phyloP scores from a whole-genome alignment of 306 rosid genomes.

The Astragalus membranaceus region DNA sequence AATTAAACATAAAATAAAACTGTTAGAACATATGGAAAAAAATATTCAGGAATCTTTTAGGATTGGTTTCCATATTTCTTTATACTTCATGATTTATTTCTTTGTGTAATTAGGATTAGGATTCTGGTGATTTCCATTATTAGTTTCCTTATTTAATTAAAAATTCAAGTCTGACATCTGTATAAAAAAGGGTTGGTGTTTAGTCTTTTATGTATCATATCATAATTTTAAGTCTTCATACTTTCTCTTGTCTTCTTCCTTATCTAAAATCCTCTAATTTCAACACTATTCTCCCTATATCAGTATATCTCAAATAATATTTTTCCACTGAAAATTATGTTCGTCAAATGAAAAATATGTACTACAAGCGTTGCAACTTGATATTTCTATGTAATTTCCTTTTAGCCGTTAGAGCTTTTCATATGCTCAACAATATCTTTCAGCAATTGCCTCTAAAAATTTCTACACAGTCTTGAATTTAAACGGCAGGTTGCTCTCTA shows the following conservation, averaged over 20 bases:
- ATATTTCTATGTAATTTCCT: background rate
- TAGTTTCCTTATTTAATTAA: background rate
- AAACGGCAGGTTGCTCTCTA: background rate
- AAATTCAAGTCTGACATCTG: background rate
- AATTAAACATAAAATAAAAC: background rate
- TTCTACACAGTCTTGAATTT: background rate
- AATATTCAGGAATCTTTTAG: background rate
- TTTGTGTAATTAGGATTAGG: background rate
- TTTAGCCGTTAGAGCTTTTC: background rate
- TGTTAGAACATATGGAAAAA: background rate
- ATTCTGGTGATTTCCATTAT: background rate
- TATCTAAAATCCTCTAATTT: background rate
- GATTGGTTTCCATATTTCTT: too few species aligned
- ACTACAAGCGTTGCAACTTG: background rate
- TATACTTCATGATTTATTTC: background rate
- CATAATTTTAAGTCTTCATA: background rate
- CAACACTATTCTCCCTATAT: background rate
- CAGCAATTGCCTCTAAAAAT: background rate
- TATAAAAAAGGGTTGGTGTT: background rate
- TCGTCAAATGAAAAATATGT: background rate
- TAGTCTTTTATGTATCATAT: background rate
- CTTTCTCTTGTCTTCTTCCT: background rate
- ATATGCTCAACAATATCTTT: background rate
- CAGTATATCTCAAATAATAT: background rate
- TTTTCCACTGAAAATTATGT: background rate